Conservation (phyloP, 2,329 filamentous ascomycete species). For the Helotiales sp. region DNA sequence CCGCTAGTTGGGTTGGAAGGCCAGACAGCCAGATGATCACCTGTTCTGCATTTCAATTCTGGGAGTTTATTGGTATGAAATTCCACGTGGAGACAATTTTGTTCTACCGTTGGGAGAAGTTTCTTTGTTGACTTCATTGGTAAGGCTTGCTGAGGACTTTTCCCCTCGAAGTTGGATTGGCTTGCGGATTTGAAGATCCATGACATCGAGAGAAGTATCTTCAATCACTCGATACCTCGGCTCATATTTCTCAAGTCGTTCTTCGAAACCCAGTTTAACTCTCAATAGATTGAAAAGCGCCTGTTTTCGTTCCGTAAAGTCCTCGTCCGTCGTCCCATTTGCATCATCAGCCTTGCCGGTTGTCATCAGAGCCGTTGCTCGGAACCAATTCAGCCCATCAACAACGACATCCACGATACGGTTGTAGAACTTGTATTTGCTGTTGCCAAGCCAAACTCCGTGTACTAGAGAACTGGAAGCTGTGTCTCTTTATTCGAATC, state of each 20-base stretch:
- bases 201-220: slow-evolving; percentile 24
- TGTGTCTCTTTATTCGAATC: slow-evolving; percentile 9
- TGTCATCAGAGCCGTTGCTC: slow-evolving; percentile 26
- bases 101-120: slow-evolving; percentile 26
- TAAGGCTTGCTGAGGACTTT: slow-evolving; percentile 10
- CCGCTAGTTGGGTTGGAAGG: slow-evolving; percentile 31
- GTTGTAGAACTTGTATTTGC: slow-evolving; percentile 36
- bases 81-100: slow-evolving; percentile 36
- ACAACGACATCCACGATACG: slow-evolving; percentile 28
- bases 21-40: slow-evolving; percentile 37
- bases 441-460: slow-evolving; percentile 36
- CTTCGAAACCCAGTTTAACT: slow-evolving; percentile 14
- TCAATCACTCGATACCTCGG: slow-evolving; percentile 24
- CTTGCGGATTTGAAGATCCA: slow-evolving; percentile 31
- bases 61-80: slow-evolving; percentile 28
- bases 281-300: slow-evolving; percentile 21
- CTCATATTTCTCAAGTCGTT: slow-evolving; percentile 22
- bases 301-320: slow-evolving; percentile 35
- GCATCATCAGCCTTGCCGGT: slow-evolving; percentile 32
- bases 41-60: slow-evolving; percentile 37
- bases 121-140: slow-evolving; percentile 16
- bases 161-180: slow-evolving; percentile 16
- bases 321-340: slow-evolving; percentile 31
- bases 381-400: slow-evolving; percentile 18
- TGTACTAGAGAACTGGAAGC: slow-evolving; percentile 27